Base-by-base conservation (phyloP, 805 yeast genomes). In the Pichia thaimueangensis region DNA sequence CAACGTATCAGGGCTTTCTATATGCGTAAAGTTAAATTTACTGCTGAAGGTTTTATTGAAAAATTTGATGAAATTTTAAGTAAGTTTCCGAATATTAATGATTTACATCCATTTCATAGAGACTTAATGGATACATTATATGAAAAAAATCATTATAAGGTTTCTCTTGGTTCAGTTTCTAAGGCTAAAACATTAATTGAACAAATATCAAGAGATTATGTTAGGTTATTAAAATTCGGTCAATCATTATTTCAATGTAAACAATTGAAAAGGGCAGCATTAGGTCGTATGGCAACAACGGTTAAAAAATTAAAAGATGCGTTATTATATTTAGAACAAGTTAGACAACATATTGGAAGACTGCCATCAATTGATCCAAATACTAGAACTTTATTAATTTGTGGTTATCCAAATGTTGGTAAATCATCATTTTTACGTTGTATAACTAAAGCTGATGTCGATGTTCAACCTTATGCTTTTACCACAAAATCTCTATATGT, bases 351-450 rank as follows among this genome's bases (percentile, higher is more conserved):
- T 71, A 76, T 93, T 70, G 96, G 97, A 57, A 88, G 99, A 77
- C 74, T 93, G 57, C 99, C 99, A 47, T 78, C 91, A 53, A 93
- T 93, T 63, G 98, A 93, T 66, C 99, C 99, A 61, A 93, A 93
- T 68, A 93, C 99, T 43, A 84, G 99, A 73, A 93, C 99, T 20
- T 71, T 93, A 55, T 75, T 93, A 58, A 91, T 93, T 59, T 93
- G 99, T 71, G 99, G 99, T 49, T 93, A 93, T 68, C 99, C 99
- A 44, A 93, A 93, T 66, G 99, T 93, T 48, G 99, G 99, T 69
- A 93, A 93, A 68, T 93, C 98, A 12, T 87, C 96, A 13, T 93
- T 93, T 68, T 74, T 93, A 65, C 76, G 80, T 60, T 79, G 93
- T 64, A 86, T 93, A 67, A 93, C 99, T 50, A 86, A 94, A 58